Percentiles rank a stretch among this genome's conserved stretches.
phyloP scores from a whole-genome alignment of 495 filamentous ascomycete genomes.

The Xylaria intraflava region DNA sequence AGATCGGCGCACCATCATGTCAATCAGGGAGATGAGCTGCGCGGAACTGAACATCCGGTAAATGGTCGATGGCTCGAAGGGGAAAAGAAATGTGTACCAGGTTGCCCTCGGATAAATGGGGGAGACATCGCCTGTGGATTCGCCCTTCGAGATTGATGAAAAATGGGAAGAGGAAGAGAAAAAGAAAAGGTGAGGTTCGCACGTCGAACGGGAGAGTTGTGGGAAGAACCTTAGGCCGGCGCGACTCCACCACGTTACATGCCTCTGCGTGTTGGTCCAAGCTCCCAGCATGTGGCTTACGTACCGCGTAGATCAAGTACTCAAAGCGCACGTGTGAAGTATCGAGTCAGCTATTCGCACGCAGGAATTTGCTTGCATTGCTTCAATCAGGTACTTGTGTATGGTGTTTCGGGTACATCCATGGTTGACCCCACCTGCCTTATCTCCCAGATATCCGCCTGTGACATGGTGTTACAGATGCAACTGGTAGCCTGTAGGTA shows the following conservation, averaged over 20 bases:
- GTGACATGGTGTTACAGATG: too few relatives aligned
- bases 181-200: slow-evolving; percentile 5
- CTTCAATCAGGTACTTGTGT: too few relatives aligned
- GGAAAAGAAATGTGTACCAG: background rate
- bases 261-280: slow-evolving; percentile 2
- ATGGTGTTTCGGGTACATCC: too few relatives aligned
- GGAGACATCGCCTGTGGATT: slow-evolving; percentile 1
- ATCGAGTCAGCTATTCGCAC: too few relatives aligned
- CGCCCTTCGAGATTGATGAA: slow-evolving; percentile 9
- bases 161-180: background rate
- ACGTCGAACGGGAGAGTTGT: slow-evolving; percentile 7
- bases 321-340: too few relatives aligned
- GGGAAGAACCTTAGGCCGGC: slow-evolving; percentile 4
- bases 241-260: background rate
- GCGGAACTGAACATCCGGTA: slow-evolving; percentile 18
- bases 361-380: too few relatives aligned
- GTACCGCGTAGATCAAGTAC: background rate
- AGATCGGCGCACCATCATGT: slow-evolving; percentile 22
- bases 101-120: background rate
- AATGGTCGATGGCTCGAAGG: background rate
- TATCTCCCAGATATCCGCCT: background rate
- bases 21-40: slow-evolving; percentile 15
- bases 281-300: slow-evolving; percentile 8
- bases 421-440: background rate
- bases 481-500: too few relatives aligned